phyloP scores from a whole-genome alignment of 2,329 filamentous ascomycete genomes.

The Teratosphaeria destructans region DNA sequence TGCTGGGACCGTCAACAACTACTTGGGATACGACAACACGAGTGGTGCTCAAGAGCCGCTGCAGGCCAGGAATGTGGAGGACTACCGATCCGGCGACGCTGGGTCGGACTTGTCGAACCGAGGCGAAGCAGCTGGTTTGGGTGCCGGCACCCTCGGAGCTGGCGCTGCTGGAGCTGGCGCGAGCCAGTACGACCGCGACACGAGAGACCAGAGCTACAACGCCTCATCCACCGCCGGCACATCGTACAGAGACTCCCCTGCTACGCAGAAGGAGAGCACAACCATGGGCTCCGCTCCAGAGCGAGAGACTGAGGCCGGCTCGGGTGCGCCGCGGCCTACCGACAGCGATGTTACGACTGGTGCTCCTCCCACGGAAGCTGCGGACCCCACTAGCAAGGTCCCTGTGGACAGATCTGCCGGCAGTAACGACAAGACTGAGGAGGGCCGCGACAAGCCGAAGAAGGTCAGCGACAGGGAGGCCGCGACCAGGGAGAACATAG shows the following conservation, averaged over 20 bases:
- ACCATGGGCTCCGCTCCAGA: background rate
- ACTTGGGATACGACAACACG: constrained; percentile 11
- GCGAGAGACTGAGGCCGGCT: background rate
- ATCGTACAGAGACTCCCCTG: background rate
- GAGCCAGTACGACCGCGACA: background rate
- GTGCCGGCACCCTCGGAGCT: background rate
- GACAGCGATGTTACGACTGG: constrained; percentile 4
- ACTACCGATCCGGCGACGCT: background rate
- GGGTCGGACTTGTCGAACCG: background rate
- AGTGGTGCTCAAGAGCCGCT: background rate
- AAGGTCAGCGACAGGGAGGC: background rate
- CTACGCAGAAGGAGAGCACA: background rate
- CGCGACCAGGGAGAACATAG: constrained; percentile 13
- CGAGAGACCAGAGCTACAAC: background rate
- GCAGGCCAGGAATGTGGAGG: background rate
- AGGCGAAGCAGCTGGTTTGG: background rate
- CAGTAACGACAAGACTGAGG: background rate
- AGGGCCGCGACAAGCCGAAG: constrained; percentile 2
- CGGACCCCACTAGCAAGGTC: background rate
- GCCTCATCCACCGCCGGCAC: background rate
- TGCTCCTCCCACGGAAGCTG: background rate
- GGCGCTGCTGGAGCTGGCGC: background rate
- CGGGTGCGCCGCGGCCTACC: background rate
- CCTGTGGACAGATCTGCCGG: background rate
- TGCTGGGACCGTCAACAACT: constrained; percentile 13